Conservation (phyloP, 2,329 filamentous ascomycete species). For the Arthrobotrys pseudoclavata region DNA sequence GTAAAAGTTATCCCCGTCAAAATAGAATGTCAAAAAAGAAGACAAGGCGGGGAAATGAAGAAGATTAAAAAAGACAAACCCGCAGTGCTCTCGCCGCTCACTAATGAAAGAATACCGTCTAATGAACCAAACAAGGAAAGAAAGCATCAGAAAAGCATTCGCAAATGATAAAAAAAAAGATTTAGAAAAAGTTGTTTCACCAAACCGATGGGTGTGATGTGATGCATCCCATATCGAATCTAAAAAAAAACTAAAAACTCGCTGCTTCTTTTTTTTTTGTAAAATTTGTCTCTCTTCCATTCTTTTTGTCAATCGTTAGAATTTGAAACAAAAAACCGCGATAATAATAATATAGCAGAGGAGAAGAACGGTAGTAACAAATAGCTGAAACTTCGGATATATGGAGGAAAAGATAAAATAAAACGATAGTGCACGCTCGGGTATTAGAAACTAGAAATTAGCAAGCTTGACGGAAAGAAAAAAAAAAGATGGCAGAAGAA, state of each 20-base stretch:
- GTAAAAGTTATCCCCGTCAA: constrained; percentile 14
- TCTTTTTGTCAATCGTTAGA: constrained; percentile 26
- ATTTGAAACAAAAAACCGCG: constrained; percentile 27
- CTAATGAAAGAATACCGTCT: constrained; percentile 60
- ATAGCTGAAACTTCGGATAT: constrained; percentile 35
- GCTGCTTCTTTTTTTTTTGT: constrained; percentile 52
- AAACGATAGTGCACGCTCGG: constrained; percentile 55
- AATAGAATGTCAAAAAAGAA: too few species aligned
- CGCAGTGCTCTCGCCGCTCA: constrained; percentile 59
- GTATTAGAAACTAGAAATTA: constrained; percentile 60
- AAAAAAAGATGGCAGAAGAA: constrained; percentile 39
- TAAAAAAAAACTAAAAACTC: constrained; percentile 23
- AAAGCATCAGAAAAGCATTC: constrained; percentile 14
- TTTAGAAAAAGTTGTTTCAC: constrained; percentile 29
- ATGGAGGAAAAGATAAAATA: constrained; percentile 11
- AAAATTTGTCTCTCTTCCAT: constrained; percentile 35
- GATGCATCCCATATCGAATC: constrained; percentile 44
- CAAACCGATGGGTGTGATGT: constrained; percentile 15
- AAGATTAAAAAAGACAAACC: constrained; percentile 20
- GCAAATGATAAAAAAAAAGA: constrained; percentile 25
- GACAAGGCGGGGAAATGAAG: neutral
- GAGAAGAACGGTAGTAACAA: constrained; percentile 51
- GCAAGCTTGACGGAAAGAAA: constrained; percentile 16
- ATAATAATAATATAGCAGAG: constrained; percentile 33
- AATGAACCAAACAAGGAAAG: constrained; percentile 35